phyloP scores from a whole-genome alignment of 805 yeast species.

The Ogataea paradorogensis region DNA sequence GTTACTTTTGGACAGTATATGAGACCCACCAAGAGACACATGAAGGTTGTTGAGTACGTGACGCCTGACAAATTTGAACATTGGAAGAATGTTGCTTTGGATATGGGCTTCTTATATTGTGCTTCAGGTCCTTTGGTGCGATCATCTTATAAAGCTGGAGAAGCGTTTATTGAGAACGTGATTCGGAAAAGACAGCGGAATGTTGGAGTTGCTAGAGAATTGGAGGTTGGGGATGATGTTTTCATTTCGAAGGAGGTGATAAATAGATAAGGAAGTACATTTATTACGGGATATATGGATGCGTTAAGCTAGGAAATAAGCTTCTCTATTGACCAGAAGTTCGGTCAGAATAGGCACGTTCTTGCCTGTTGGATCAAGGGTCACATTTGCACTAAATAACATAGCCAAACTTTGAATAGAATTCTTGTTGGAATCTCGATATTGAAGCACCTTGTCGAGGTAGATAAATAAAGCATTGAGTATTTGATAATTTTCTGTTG shows the following conservation, averaged over 20 bases:
- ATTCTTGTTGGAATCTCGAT: slow-evolving; percentile 69
- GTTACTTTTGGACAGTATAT: slow-evolving; percentile 98
- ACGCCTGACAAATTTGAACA: slow-evolving; percentile 91
- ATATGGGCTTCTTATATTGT: slow-evolving; percentile 90
- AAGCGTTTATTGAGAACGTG: slow-evolving; percentile 92
- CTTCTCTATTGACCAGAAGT: slow-evolving; percentile 13
- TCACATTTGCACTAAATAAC: slow-evolving; percentile 25
- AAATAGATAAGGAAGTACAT: slow-evolving; percentile 1
- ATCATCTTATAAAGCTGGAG: slow-evolving; percentile 97
- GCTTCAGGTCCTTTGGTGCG: slow-evolving; percentile 97
- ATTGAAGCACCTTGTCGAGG: slow-evolving; percentile 55
- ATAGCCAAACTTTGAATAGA: slow-evolving; percentile 55
- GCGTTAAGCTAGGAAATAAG: slow-evolving; percentile 9
- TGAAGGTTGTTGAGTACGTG: slow-evolving; percentile 95
- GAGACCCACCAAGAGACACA: slow-evolving; percentile 98
- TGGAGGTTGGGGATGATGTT: slow-evolving; percentile 31
- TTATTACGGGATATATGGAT: slow-evolving; percentile 2
- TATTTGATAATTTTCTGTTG: slow-evolving; percentile 52
- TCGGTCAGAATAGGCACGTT: slow-evolving; percentile 16
- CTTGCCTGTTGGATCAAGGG: slow-evolving; percentile 17
- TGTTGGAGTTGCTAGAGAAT: slow-evolving; percentile 33
- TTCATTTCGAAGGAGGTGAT: slow-evolving; percentile 28
- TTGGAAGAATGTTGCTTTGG: slow-evolving; percentile 85
- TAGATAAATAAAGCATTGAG: slow-evolving; percentile 60
- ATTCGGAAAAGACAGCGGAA: slow-evolving; percentile 66